Evolutionary conservation across 805 yeast species (phyloP).

Genomic region (Yarrowia yakushimensis): DNA sequence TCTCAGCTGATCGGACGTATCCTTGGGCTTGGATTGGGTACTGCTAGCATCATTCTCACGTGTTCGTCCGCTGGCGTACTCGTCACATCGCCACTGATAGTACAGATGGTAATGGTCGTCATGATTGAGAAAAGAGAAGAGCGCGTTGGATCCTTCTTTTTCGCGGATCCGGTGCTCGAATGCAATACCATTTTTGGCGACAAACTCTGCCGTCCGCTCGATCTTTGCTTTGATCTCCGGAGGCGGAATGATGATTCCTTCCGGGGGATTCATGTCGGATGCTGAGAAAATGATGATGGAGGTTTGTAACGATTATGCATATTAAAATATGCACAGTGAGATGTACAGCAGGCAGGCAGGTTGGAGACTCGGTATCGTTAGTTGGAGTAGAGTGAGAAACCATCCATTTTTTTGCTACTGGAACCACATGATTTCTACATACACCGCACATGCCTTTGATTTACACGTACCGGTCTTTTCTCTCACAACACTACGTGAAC

Average conservation of each 20-base stretch:
- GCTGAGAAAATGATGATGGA: background rate
- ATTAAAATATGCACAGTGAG: background rate
- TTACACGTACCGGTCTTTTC: background rate
- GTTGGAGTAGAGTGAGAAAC: too few relatives aligned
- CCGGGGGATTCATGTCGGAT: slow-evolving; percentile 35
- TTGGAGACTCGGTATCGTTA: too few relatives aligned
- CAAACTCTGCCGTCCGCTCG: slow-evolving; percentile 69
- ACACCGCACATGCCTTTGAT: background rate
- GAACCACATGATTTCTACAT: too few relatives aligned
- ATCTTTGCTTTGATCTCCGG: slow-evolving; percentile 52
- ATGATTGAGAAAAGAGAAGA: slow-evolving; percentile 61
- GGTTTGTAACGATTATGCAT: slow-evolving; percentile 17
- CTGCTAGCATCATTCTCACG: background rate
- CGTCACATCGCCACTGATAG: slow-evolving; percentile 49
- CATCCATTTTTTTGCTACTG: too few relatives aligned
- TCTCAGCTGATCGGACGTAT: slow-evolving; percentile 25
- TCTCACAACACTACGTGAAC: too few relatives aligned
- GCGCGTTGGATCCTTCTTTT: slow-evolving; percentile 46
- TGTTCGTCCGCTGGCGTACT: slow-evolving; percentile 30
- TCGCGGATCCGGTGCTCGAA: slow-evolving; percentile 58
- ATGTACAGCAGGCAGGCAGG: background rate
- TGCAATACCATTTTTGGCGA: slow-evolving; percentile 58
- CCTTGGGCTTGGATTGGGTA: background rate
- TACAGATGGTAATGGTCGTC: slow-evolving; percentile 55
- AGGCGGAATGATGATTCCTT: slow-evolving; percentile 50